Base-by-base conservation (phyloP, 805 yeast species). In the Tetrapisispora iriomotensis region DNA sequence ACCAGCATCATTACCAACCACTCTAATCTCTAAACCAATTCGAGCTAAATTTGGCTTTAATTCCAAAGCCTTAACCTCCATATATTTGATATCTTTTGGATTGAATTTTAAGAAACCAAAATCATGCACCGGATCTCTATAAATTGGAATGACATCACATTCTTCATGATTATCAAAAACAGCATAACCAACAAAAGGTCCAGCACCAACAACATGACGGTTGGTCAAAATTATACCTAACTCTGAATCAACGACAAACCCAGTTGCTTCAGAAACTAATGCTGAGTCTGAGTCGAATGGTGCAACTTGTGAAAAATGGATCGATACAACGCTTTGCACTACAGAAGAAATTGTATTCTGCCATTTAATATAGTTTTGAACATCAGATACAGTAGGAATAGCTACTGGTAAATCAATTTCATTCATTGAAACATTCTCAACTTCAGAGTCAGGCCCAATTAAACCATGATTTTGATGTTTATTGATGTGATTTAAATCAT, bases 1-100 rank as follows among this genome's bases (percentile, higher is more conserved):
- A 55, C 96, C 96, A 12, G 95, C 94, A 65, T 88, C 96, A 61
- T 88, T 88, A 68, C 96, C 96, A 28, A 88, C 88, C 22, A 88
- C 95, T 53, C 96, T 73, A 53, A 88, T 87, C 58, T 88, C 96
- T 29, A 85, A 75, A 27, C 96, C 96, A n/a, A 88, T 88, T 51
- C 74, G 72, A 22, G 95, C 95, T 43, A 81, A 67, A 14, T 84
- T 90, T 0, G 96, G 96, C 47, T 73, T 70, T 39, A 88, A 65
- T 29, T 72, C 71, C 36, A 88, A 67, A 29, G 80, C 80, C 37
- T 70, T 70, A 4, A 88, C 70, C 34, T 71, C 60, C 82, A 85
- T 79, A 54, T 87, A 82, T 58, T 82, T 82, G 44, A 88, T 73
- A 14, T 66, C 67, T 15, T 58, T 52, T 9, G 95, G 92, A 48